phyloP scores from a whole-genome alignment of 345 rosid genomes.

The Hibiscus tridactylites region DNA sequence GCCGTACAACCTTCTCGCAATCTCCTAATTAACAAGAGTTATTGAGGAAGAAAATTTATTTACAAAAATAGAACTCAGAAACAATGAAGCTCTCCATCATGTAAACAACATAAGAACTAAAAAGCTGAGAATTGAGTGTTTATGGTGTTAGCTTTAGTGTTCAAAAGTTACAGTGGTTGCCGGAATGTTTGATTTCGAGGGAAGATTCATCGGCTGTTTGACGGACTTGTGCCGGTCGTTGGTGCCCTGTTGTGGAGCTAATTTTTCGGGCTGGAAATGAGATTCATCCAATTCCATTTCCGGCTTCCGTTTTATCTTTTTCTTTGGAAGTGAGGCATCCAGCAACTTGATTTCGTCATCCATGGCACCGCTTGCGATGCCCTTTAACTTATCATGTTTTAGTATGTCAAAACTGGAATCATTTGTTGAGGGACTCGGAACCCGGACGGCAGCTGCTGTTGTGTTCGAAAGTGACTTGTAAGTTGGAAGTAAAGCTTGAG shows the following conservation, averaged over 20 bases:
- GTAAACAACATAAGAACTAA: background rate
- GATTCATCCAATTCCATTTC: constrained; percentile 42
- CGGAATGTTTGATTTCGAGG: constrained; percentile 29
- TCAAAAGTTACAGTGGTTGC: constrained; percentile 28
- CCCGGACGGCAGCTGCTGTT: constrained; percentile 23
- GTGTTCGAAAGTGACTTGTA: constrained; percentile 31
- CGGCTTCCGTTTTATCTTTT: constrained; percentile 51
- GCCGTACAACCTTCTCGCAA: background rate
- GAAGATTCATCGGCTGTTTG: constrained; percentile 22
- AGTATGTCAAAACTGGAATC: constrained; percentile 33
- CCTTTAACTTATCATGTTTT: constrained; percentile 53
- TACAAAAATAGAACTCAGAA: constrained; percentile 22
- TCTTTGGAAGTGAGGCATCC: constrained; percentile 33
- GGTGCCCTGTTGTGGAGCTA: constrained; percentile 14
- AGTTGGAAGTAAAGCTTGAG: constrained; percentile 31
- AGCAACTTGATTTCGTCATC: constrained; percentile 36
- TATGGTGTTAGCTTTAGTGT: constrained; percentile 35
- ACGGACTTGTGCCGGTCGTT: constrained; percentile 30
- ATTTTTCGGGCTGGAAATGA: constrained; percentile 25
- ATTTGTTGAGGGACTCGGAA: constrained; percentile 29
- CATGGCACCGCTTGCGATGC: constrained; percentile 27
- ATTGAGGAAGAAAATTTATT: constrained; percentile 13
- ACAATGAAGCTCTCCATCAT: constrained; percentile 8
- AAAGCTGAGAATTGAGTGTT: background rate
- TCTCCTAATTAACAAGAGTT: background rate